phyloP scores from a whole-genome alignment of 352 stramenopile genomes.

The Phytophthora pini region DNA sequence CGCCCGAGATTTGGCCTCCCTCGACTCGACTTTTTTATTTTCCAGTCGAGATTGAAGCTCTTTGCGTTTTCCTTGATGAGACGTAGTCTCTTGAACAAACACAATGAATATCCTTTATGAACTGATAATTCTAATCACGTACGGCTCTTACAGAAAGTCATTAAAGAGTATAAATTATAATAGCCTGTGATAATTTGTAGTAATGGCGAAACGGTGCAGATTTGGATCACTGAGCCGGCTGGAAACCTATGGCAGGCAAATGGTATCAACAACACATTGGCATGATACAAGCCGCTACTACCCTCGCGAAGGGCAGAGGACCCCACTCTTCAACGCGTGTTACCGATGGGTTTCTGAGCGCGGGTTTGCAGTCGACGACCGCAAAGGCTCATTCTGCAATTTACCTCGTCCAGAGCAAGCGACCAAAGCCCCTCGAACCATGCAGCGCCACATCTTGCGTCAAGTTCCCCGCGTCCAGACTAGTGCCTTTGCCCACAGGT shows the following conservation, averaged over 20 bases:
- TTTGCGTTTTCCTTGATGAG: slow-evolving; percentile 18
- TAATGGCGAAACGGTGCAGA: neutral
- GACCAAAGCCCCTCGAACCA: slow-evolving; percentile 11
- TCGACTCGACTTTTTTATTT: slow-evolving; percentile 12
- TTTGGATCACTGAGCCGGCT: neutral
- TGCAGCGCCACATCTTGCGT: slow-evolving; percentile 54
- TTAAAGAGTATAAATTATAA: neutral
- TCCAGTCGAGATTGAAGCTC: slow-evolving; percentile 14
- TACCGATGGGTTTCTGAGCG: neutral
- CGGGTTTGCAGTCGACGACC: neutral
- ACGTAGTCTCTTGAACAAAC: neutral
- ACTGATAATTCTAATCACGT: neutral
- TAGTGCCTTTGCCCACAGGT: slow-evolving; percentile 5
- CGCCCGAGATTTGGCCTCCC: slow-evolving; percentile 10
- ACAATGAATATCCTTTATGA: neutral
- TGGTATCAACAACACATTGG: slow-evolving; percentile 7
- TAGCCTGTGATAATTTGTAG: neutral
- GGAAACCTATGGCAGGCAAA: slow-evolving; percentile 7
- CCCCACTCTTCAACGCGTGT: neutral
- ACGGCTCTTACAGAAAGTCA: no score
- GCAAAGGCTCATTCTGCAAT: slow-evolving; percentile 18
- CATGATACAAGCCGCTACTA: slow-evolving; percentile 1
- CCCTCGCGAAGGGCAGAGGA: neutral
- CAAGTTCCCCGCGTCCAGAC: slow-evolving; percentile 30
- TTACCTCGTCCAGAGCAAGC: slow-evolving; percentile 2